Evolutionary conservation across 805 yeast species (phyloP), one percentile per base, ranked within the genome.

Genomic region (Saturnispora bothae): DNA sequence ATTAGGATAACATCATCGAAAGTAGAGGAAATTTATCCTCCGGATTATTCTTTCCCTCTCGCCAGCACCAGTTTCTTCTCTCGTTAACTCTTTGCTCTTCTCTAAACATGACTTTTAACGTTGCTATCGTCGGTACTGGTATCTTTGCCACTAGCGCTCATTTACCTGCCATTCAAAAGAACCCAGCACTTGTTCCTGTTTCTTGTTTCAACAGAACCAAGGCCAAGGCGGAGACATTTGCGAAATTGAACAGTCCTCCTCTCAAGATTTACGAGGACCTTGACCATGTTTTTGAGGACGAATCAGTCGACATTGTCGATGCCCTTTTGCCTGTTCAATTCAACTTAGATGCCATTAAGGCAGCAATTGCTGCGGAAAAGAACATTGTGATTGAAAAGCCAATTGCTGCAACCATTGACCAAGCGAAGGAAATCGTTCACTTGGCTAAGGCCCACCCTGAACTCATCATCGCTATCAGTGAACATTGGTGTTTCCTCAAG

Each of bases 361-460:
- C 71, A 48, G 94, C 94, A 2, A 64, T 84, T 39, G 68, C 71
- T 34, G 70, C 81, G 48, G 73, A 76, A 36, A 89, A 88, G 62
- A 92, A 95, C 42, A 66, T 88, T 33, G 66, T 75, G 28, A 60
- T 89, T 51, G 97, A 89, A 58, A 89, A 89, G 63, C 97, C 97
- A 46, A 78, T 89, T 54, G 92, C 96, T 25, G 94, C 95, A 28
- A 78, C 71, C 43, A 58, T 89, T 50, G 71, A 66, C 9, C 94
- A 85, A 56, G 96, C 96, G 17, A 68, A 66, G 43, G 78, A 83
- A 57, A 73, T 89, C 41, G 95, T 88, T 29, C 57, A 73, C 43
- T 53, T 89, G 33, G 64, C 86, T 31, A 68, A 68, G 34, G 51
- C 66, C 7, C 65, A 88, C 14, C 74, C 74, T 21, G 48, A 57